A percentile compares a stretch with the other conserved stretches of the same genome.
phyloP scores from a whole-genome alignment of 1,284 basidiomycete genomes.

The Uromyces viciae-fabae region DNA sequence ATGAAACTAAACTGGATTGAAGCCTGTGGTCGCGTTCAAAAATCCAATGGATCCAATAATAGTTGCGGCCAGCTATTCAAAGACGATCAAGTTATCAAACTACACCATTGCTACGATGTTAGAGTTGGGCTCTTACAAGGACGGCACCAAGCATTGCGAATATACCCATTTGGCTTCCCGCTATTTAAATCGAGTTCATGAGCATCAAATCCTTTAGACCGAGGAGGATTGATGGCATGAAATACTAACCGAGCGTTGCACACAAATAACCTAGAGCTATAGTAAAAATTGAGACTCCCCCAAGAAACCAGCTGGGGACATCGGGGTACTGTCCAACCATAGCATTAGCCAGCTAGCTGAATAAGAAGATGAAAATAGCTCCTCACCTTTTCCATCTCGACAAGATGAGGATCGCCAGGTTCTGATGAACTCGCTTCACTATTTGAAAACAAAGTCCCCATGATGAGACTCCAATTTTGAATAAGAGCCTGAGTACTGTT shows the following conservation, averaged over 20 bases:
- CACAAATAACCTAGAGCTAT: slow-evolving; percentile 23
- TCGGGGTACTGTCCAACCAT: neutral
- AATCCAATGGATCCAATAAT: slow-evolving; percentile 44
- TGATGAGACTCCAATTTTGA: slow-evolving; percentile 42
- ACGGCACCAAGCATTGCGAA: slow-evolving; percentile 29
- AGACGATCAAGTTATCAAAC: neutral
- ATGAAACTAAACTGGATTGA: slow-evolving; percentile 42
- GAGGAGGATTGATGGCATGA: no score
- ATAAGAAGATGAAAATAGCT: neutral
- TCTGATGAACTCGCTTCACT: neutral
- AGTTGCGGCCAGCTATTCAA: slow-evolving; percentile 10
- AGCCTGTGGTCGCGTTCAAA: slow-evolving; percentile 43
- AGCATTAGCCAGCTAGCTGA: neutral
- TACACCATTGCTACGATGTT: neutral
- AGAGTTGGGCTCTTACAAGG: neutral
- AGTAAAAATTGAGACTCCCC: slow-evolving; percentile 11
- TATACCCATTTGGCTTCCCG: slow-evolving; percentile 29
- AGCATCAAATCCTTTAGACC: no score
- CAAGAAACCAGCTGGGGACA: slow-evolving; percentile 42
- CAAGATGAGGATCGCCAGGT: slow-evolving; percentile 27
- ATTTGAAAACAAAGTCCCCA: slow-evolving; percentile 1
- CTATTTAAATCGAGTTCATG: neutral
- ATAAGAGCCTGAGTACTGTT: slow-evolving; percentile 43
- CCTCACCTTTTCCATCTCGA: slow-evolving; percentile 37
- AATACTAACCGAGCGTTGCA: slow-evolving; percentile 32